Conservation (phyloP, 2,329 filamentous ascomycete genomes). For the Cadophora luteo-olivacea region DNA sequence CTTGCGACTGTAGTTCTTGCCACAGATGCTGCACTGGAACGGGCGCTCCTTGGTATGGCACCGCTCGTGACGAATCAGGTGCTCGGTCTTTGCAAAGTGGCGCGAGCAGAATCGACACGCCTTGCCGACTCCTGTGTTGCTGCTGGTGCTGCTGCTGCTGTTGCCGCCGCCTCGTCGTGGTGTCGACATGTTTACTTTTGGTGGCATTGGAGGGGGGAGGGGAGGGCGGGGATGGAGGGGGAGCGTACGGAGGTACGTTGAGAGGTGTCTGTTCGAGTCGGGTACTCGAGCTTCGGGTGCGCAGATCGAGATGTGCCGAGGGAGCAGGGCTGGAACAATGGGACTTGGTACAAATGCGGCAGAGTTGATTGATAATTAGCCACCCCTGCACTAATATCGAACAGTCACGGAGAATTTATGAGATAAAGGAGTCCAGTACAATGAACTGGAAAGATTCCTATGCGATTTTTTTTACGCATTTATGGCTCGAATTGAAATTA, state of each 20-base stretch:
- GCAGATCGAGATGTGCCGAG: neutral
- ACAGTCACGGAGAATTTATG: neutral
- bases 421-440: neutral
- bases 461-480: neutral
- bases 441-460: neutral
- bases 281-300: neutral
- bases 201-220: neutral
- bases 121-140: conserved; percentile 1
- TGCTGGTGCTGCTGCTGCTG: neutral
- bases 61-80: conserved; percentile 19
- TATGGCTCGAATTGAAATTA: neutral
- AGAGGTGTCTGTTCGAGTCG: neutral
- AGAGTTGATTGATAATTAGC: neutral
- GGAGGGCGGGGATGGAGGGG: neutral
- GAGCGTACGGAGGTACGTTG: neutral
- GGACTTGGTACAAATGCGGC: neutral
- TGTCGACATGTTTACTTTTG: conserved; percentile 8
- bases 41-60: conserved; percentile 22
- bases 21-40: conserved; percentile 22
- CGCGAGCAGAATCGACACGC: conserved; percentile 20
- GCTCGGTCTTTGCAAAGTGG: conserved; percentile 17
- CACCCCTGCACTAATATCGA: neutral
- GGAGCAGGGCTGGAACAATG: neutral
- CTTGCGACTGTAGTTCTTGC: conserved; percentile 24
- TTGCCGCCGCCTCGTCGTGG: conserved; percentile 11